phyloP scores from a whole-genome alignment of 805 yeast genomes.

The Kazachstania africana region DNA sequence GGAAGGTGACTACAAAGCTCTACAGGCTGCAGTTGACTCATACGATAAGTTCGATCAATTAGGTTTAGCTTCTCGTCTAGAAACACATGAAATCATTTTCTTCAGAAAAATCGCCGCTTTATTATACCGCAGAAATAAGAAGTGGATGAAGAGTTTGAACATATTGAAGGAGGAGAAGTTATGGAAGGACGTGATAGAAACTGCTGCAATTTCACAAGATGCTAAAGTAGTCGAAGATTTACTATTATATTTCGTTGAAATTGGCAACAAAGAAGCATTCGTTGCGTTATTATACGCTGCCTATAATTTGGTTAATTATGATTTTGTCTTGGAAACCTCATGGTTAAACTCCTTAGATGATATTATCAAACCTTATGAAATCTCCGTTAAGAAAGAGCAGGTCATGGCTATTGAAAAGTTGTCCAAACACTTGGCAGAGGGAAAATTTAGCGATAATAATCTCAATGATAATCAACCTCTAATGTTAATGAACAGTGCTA shows the following conservation, averaged over 20 bases:
- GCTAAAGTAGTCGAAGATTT: slow-evolving; percentile 79
- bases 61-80: slow-evolving; percentile 85
- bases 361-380: slow-evolving; percentile 84
- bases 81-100: slow-evolving; percentile 80
- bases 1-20: slow-evolving; percentile 89
- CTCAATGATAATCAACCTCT: slow-evolving; percentile 54
- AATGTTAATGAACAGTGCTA: slow-evolving; percentile 73
- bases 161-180: slow-evolving; percentile 83
- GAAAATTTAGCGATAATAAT: slow-evolving; percentile 41
- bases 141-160: slow-evolving; percentile 80
- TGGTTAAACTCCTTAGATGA: slow-evolving; percentile 84
- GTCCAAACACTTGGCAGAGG: slow-evolving; percentile 57
- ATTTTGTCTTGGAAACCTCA: slow-evolving; percentile 75
- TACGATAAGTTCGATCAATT: slow-evolving; percentile 87
- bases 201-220: slow-evolving; percentile 75
- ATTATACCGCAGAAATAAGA: slow-evolving; percentile 86
- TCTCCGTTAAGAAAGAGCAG: slow-evolving; percentile 75
- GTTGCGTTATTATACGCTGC: slow-evolving; percentile 81
- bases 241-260: slow-evolving; percentile 84
- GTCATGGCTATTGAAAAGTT: slow-evolving; percentile 52
- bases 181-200: slow-evolving; percentile 89
- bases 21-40: slow-evolving; percentile 76
- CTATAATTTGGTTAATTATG: slow-evolving; percentile 68
- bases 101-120: slow-evolving; percentile 95
- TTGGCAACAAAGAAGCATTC: slow-evolving; percentile 92